A percentile compares a stretch with the other conserved stretches of the same genome.
phyloP scores from a whole-genome alignment of 1,139 yeast genomes.

The Suhomyces choctaworum region DNA sequence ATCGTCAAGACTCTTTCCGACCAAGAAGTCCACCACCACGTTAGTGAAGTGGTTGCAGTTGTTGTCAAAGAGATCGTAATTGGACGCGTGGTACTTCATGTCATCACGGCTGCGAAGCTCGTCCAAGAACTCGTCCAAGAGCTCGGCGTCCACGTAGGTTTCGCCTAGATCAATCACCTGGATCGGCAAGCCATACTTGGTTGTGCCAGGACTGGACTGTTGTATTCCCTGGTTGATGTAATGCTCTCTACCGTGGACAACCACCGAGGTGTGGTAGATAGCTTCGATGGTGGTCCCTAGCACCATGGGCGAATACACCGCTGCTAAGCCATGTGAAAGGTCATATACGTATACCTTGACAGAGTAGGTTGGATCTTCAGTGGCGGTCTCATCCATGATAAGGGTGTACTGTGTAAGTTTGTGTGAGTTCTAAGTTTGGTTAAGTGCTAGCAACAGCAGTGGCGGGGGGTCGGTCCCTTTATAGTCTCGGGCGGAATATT shows the following conservation, averaged over 20 bases:
- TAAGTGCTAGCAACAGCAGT: too few species aligned
- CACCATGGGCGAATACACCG: constrained; percentile 43
- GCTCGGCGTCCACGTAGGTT: constrained; percentile 52
- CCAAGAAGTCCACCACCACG: constrained; percentile 57
- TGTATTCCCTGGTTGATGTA: constrained; percentile 65
- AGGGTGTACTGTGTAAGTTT: too few species aligned
- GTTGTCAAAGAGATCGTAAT: constrained; percentile 61
- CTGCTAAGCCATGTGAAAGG: constrained; percentile 51
- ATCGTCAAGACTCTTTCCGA: constrained; percentile 52
- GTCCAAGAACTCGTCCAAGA: constrained; percentile 52
- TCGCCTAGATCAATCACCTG: constrained; percentile 56
- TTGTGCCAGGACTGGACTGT: constrained; percentile 45
- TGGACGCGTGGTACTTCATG: constrained; percentile 44
- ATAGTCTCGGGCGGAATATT: too few species aligned
- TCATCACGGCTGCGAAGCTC: constrained; percentile 46
- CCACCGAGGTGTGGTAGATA: constrained; percentile 67
- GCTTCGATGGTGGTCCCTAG: constrained; percentile 56
- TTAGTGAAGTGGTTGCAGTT: constrained; percentile 72
- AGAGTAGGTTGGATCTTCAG: constrained; percentile 16
- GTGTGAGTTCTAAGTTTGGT: too few species aligned
- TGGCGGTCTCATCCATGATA: too few species aligned
- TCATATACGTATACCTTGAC: constrained; percentile 68
- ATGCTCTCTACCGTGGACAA: constrained; percentile 54
- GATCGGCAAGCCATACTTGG: constrained; percentile 61
- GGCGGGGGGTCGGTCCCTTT: too few species aligned